Evolutionary conservation across 805 yeast genomes (phyloP), one percentile per base, ranked within the genome.

Genomic region (Yamadazyma olivae): DNA sequence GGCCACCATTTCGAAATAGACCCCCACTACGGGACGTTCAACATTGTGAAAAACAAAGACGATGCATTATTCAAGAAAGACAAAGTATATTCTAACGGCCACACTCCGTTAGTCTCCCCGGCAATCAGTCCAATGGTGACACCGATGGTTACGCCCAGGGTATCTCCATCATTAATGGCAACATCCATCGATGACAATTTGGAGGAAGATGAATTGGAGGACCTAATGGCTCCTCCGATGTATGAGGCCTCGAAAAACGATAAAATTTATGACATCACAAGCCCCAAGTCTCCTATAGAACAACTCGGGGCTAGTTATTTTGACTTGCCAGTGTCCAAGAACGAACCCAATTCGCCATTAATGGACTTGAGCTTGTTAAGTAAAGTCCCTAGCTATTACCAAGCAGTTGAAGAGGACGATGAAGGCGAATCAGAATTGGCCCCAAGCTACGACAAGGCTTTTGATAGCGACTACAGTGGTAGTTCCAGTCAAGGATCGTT

Each of bases 161-260:
- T 16, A 8, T 36, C 39, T 17, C 26, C 33, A 7, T 10, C 28
- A 27, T 38, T 3, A 12, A 7, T 18, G 7, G 28, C 36, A 5
- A 17, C 34, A 19, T 15, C 27, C 12, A 23, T 31, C 13, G 40
- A 35, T 12, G 51, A 46, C 5, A 47, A 38, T 13, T 43, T 40
- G n/a, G 54, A 44, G 10, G 57, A 49, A 9, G 43, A 47, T 17
- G 59, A 53, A 10, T 41, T 48, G n/a, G 59, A 51, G 27, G 41
- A 51, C 5, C 51, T 48, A 17, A 58, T 54, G 2, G 74, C 74
- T 6, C 75, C 75, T 17, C 75, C 75, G 4, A 30, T 67, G 20
- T 70, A 70, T 45, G 61, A 64, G 25, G 53, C 63, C 38, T 69
- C 66, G 35, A 50, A 56, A 3, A 53, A 50, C 39, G 75, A 70